These are phyloP conservation scores for Tuber melanosporum DNA, from an alignment of 495 filamentous ascomycete genomes.

Conservation along the genomic window DNA sequence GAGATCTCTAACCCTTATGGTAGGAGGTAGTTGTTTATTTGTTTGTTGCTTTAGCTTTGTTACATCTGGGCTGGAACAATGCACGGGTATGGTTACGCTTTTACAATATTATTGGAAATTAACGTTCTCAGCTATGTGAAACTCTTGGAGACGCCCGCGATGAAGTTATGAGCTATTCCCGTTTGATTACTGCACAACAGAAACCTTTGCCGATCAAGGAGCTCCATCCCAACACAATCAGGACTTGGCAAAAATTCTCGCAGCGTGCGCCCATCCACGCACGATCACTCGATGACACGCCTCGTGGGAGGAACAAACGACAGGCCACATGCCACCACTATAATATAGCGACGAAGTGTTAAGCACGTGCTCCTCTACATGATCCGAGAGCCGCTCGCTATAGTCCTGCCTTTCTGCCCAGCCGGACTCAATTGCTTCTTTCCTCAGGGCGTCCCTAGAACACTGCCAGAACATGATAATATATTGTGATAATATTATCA, in stretches of 20 bases:
- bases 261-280: background rate
- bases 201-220: background rate
- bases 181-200: background rate
- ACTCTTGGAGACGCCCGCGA: background rate
- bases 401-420: background rate
- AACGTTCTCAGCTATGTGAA: background rate
- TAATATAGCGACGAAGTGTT: background rate
- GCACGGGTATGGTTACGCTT: background rate
- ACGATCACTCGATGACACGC: background rate
- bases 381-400: too few species aligned
- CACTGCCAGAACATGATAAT: background rate
- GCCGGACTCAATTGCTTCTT: background rate
- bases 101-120: background rate
- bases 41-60: background rate
- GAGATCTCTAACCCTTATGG: slow-evolving; percentile 30
- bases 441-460: background rate
- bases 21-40: slow-evolving; percentile 23
- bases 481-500: too few species aligned
- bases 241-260: background rate
- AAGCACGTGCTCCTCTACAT: background rate
- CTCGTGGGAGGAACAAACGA: background rate
- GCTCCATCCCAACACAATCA: background rate
- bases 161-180: background rate
- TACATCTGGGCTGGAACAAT: background rate
- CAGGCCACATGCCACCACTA: background rate